phyloP scores from a whole-genome alignment of 2,329 filamentous ascomycete species.

The Ascochyta lentis region DNA sequence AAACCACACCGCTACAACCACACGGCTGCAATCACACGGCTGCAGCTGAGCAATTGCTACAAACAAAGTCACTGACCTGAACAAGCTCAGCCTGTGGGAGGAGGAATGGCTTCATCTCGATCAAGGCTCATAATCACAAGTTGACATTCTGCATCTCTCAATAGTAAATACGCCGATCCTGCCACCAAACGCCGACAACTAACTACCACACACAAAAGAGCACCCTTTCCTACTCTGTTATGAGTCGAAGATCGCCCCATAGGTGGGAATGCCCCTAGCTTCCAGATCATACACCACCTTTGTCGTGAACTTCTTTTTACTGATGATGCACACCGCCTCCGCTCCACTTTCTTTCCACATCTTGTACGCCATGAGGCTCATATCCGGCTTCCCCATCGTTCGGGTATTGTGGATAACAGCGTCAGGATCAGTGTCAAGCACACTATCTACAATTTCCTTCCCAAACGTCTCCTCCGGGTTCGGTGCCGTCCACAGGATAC shows the following conservation, averaged over 20 bases:
- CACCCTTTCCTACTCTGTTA: slow-evolving; percentile 32
- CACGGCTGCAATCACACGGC: too few species aligned
- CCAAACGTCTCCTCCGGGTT: slow-evolving; percentile 71
- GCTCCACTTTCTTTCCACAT: slow-evolving; percentile 59
- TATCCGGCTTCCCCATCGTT: slow-evolving; percentile 66
- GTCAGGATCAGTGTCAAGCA: slow-evolving; percentile 65
- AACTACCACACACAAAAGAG: neutral
- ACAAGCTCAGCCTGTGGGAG: too few species aligned
- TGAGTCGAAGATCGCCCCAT: slow-evolving; percentile 77
- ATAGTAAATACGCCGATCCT: neutral
- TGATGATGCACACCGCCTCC: slow-evolving; percentile 77
- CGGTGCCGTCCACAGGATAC: slow-evolving; percentile 75
- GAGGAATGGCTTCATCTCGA: too few species aligned
- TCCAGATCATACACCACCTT: slow-evolving; percentile 75
- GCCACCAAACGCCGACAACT: neutral
- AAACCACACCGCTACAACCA: too few species aligned
- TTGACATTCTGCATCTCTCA: too few species aligned
- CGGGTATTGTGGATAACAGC: slow-evolving; percentile 75
- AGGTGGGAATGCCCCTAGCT: slow-evolving; percentile 70
- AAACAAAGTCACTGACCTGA: too few species aligned
- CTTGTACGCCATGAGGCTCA: slow-evolving; percentile 64
- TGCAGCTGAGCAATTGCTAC: too few species aligned
- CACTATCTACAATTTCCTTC: slow-evolving; percentile 62
- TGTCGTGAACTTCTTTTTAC: slow-evolving; percentile 72
- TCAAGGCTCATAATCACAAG: too few species aligned